Evolutionary conservation across 495 filamentous ascomycete species (phyloP), one percentile per base, ranked within the genome.

Genomic region (Durotheca rogersii): DNA sequence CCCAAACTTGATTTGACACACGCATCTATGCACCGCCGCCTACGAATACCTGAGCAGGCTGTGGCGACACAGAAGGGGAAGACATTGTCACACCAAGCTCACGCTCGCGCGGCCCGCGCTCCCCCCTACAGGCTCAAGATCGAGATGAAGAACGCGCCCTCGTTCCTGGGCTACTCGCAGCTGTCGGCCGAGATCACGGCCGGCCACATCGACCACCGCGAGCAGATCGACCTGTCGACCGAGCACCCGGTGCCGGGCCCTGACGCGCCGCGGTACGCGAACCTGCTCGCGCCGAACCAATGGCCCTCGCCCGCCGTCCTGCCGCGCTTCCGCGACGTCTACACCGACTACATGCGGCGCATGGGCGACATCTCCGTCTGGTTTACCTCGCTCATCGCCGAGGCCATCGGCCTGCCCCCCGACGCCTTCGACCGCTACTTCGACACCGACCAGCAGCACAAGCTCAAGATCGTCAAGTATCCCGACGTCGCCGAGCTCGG

Each of bases 391-490:
- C 77, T 96, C 0, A 87, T 96, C 62, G 90, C 93, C 50, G 90
- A 96, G 71, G 85, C 90, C 6, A 82, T 98, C 38, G 84, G 81
- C 18, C 77, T 98, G 0, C 81, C 84, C 0, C 52, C 80, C 0
- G 75, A 73, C 18, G 88, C 90, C 0, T 92, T 98, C 63, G 68
- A 85, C 57, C 78, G 80, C 47, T 97, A 94, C 75, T 94, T 88
- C 68, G 89, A 94, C 48, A 67, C 54, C 12, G 67, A 73, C 2
- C 85, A 90, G 68, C 86, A 95, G 75, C 89, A 95, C 71, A 92
- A 93, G 60, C 72, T 96, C 30, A 97, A 97, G 65, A 88, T 96
- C 47, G 81, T 96, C 54, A 94, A 93, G 67, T 96, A 95, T 57
- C 85, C 87, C 0, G 82, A 87, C 60, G 69, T 81, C 1, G 66